Evolutionary conservation across 2,329 filamentous ascomycete genomes (phyloP), one percentile per base, ranked within the genome.

Genomic region (Fusarium sp.): DNA sequence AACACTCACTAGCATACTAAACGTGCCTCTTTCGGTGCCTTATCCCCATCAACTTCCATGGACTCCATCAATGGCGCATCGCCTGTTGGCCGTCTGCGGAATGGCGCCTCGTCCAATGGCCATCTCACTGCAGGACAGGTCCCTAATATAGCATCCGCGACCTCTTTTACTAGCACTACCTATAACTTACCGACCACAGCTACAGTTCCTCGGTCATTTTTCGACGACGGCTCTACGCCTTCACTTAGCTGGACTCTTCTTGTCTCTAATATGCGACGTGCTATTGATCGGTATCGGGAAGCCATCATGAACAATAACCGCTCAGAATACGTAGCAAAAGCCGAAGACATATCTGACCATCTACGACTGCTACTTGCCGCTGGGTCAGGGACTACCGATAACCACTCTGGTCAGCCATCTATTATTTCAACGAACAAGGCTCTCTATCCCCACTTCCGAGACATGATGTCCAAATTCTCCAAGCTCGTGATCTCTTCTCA

Each of bases 401-500:
- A 99, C 80, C 96, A 99, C 81, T 98, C 96, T 25, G 96, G 96
- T 46, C 97, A 98, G 76, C 96, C 96, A 9, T 98, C 96, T n/a
- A 98, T 99, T 78, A 99, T 99, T 68, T 98, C 95, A 11, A 97
- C 94, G 9, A 99, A 99, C 86, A 98, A 98, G 82, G 94, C 95
- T 0, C 86, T 99, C 21, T 98, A 98, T 80, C 96, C 96, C 30
- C 95, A 98, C 82, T 99, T 99, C 83, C 89, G 96, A 60, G 96
- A 98, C 80, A 98, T 98, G 92, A 99, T 99, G 96, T 98, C 96
- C 49, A 95, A 97, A 78, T 99, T 99, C 82, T 98, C 96, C n/a
- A 99, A 99, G 82, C 88, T 99, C 15, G 96, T 99, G 49, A 92
- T 99, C 54, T 99, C 96, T 6, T 98, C 96, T 19, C 96, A 99